A percentile compares a stretch with the other conserved stretches of the same genome.
phyloP scores from a whole-genome alignment of 352 stramenopile species.

The Globisporangium recalcitrans region DNA sequence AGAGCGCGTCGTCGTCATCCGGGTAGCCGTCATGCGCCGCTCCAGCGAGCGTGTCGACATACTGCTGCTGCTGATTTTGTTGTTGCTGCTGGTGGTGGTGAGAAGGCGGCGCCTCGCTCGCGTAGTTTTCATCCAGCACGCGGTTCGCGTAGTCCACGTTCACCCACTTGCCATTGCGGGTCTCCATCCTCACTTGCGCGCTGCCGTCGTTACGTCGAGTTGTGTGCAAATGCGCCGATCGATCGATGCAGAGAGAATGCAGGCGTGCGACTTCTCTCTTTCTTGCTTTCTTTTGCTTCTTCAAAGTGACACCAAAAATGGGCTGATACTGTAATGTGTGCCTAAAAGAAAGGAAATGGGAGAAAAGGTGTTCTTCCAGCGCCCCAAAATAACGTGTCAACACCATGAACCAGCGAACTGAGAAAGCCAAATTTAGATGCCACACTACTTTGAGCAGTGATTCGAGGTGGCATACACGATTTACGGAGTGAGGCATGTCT shows the following conservation, averaged over 20 bases:
- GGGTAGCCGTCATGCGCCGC: background rate
- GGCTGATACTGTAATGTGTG: background rate
- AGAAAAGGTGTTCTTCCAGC: background rate
- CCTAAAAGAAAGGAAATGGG: background rate
- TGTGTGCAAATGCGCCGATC: background rate
- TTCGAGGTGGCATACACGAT: background rate
- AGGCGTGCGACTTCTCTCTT: background rate
- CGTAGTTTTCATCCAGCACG: slow-evolving; percentile 40
- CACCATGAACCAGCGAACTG: background rate
- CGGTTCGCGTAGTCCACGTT: slow-evolving; percentile 84
- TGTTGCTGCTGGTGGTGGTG: slow-evolving; percentile 1
- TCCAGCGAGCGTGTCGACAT: slow-evolving; percentile 10
- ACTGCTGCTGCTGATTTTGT: background rate
- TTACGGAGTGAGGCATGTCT: background rate
- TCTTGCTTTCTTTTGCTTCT: background rate
- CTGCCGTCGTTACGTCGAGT: background rate
- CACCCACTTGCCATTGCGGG: slow-evolving; percentile 80
- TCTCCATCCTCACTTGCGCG: slow-evolving; percentile 37
- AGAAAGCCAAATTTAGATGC: background rate
- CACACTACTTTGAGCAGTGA: background rate
- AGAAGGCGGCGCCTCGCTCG: background rate
- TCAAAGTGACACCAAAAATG: background rate
- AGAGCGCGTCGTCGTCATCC: slow-evolving; percentile 17
- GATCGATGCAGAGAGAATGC: background rate
- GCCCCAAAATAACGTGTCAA: background rate